A percentile compares a stretch with the other conserved stretches of the same genome.
phyloP scores from a whole-genome alignment of 768 basidiomycete species.

The Cystofilobasidium capitatum region DNA sequence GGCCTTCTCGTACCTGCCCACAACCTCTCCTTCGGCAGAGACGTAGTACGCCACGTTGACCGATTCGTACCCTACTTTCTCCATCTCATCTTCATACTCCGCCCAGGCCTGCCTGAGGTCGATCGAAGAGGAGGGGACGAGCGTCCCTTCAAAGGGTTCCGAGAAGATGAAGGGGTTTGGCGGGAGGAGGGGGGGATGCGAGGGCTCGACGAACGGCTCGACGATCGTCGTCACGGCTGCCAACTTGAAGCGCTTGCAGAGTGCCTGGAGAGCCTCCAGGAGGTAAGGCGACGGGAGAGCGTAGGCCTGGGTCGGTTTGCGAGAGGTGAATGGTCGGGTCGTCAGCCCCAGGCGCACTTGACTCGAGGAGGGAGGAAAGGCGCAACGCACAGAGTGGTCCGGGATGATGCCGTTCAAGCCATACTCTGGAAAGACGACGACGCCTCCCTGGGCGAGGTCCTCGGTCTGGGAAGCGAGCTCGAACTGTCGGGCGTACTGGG shows the following conservation, averaged over 20 bases:
- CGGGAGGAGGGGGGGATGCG: not conserved
- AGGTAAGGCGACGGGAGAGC: not conserved
- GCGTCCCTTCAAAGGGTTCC: too few species aligned
- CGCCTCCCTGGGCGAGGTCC: not conserved
- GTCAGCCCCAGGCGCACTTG: not conserved
- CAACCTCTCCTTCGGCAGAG: not conserved
- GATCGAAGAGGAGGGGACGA: not conserved
- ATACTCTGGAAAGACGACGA: slow-evolving; percentile 17
- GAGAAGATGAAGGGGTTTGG: not conserved
- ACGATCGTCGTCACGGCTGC: slow-evolving; percentile 5
- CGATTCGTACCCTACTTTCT: not conserved
- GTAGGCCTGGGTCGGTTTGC: not conserved
- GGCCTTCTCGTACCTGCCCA: slow-evolving; percentile 3
- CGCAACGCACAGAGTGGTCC: not conserved
- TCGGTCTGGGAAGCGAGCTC: not conserved
- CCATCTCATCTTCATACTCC: not conserved
- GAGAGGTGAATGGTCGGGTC: not conserved
- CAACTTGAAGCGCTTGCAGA: not conserved
- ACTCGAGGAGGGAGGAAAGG: not conserved
- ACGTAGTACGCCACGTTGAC: slow-evolving; percentile 11
- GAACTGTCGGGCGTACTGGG: not conserved
- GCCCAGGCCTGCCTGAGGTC: not conserved
- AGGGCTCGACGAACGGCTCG: not conserved
- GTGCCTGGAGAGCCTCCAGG: not conserved
- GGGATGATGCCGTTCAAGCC: slow-evolving; percentile 12